A percentile compares a stretch with the other conserved stretches of the same genome.
phyloP scores from a whole-genome alignment of 2,329 filamentous ascomycete species.

The Calonectria naviculata region DNA sequence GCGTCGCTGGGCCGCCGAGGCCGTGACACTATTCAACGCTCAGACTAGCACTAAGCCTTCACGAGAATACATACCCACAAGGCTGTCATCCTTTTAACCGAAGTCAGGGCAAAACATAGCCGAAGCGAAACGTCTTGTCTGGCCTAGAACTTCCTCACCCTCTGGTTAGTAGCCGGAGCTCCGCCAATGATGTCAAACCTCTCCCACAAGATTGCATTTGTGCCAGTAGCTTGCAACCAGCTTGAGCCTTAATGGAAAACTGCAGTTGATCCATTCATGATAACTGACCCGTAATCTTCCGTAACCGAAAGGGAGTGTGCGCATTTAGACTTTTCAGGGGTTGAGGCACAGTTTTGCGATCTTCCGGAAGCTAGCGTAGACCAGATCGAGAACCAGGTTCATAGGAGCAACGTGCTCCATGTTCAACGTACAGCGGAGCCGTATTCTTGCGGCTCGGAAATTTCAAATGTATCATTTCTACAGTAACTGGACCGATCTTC shows the following conservation, averaged over 20 bases:
- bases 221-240: not conserved
- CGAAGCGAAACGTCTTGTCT: not conserved
- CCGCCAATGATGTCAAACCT: not conserved
- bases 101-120: not conserved
- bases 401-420: not conserved
- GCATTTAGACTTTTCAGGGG: not conserved
- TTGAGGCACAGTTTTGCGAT: not conserved
- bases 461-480: no score
- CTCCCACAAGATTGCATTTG: no score
- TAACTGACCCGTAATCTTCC: not conserved
- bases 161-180: not conserved
- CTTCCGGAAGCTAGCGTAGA: not conserved
- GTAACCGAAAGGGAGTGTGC: not conserved
- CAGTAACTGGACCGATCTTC: not conserved
- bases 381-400: not conserved
- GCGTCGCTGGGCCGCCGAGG: not conserved
- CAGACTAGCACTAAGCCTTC: not conserved
- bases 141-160: not conserved
- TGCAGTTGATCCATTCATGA: no score
- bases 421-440: not conserved
- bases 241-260: no score
- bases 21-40: not conserved
- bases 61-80: no score
- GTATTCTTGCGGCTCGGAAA: not conserved
- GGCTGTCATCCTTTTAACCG: not conserved